Conservation (phyloP, 352 stramenopile species). For the Phytophthora multivora region DNA sequence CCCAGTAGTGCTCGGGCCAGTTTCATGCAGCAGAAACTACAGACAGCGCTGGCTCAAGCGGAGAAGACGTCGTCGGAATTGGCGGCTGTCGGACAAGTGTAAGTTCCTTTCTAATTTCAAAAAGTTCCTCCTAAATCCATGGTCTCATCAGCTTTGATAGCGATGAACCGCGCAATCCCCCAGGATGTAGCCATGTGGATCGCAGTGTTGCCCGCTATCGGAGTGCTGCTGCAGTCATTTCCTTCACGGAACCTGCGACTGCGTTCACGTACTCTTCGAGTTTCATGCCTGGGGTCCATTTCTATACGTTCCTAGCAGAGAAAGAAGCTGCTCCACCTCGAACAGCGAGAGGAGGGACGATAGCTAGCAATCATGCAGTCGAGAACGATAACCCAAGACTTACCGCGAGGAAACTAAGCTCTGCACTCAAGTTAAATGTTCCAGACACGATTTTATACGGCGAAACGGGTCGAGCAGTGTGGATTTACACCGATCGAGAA, state of each 20-base stretch:
- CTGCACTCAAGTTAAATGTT: conserved; percentile 62
- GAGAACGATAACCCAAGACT: conserved; percentile 9
- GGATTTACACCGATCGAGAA: conserved; percentile 74
- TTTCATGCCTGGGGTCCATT: conserved; percentile 82
- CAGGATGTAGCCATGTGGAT: conserved; percentile 10
- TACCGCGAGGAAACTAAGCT: conserved; percentile 15
- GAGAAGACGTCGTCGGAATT: conserved; percentile 47
- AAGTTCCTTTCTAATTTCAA: background rate
- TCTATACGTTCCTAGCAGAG: conserved; percentile 75
- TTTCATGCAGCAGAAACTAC: conserved; percentile 69
- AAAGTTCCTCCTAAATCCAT: too few relatives aligned
- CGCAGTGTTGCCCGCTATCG: conserved; percentile 52
- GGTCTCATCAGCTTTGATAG: background rate
- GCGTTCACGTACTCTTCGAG: conserved; percentile 61
- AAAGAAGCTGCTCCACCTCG: conserved; percentile 40
- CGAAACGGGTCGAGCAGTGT: conserved; percentile 69
- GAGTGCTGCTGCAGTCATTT: conserved; percentile 56
- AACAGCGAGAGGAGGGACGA: background rate
- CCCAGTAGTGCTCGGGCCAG: conserved; percentile 36
- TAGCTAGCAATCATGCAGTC: background rate
- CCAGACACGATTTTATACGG: conserved; percentile 85
- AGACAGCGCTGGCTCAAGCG: conserved; percentile 56
- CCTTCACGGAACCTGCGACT: conserved; percentile 55
- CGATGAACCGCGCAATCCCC: conserved; percentile 10
- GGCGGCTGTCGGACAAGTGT: conserved; percentile 30